Percentiles rank a stretch among this genome's conserved stretches.
These are phyloP conservation scores for Rhododendron henanense DNA, from an alignment of 148 eudicot species.

Conservation along the genomic window DNA sequence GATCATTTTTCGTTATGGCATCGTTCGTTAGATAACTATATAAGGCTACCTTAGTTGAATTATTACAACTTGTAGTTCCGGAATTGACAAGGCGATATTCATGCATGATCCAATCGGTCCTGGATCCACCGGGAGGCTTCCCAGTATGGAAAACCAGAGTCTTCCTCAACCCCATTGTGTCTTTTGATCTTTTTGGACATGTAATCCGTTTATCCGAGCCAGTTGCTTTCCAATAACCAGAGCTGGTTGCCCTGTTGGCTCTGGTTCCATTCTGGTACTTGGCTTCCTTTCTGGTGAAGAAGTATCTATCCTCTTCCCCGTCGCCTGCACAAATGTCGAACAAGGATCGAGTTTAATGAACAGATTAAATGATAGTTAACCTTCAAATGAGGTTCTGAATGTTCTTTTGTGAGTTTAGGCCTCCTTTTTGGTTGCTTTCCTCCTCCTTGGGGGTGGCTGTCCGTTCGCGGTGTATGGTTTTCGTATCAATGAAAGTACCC, in stretches of 20 bases:
- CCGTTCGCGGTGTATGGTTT: no score
- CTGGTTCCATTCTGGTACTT: slow-evolving; percentile 19
- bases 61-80: background rate
- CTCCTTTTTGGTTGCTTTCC: no score
- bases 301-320: slow-evolving; percentile 31
- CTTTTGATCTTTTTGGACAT: slow-evolving; percentile 19
- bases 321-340: slow-evolving; percentile 16
- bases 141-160: slow-evolving; percentile 49
- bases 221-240: slow-evolving; percentile 37
- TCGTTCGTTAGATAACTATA: background rate
- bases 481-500: no score
- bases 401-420: no score
- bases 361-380: background rate
- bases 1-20: background rate
- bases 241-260: slow-evolving; percentile 19
- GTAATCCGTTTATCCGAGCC: slow-evolving; percentile 36
- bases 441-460: no score
- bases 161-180: slow-evolving; percentile 46
- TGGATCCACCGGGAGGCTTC: slow-evolving; percentile 34
- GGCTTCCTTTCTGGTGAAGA: slow-evolving; percentile 31
- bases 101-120: slow-evolving; percentile 66
- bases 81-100: slow-evolving; percentile 46
- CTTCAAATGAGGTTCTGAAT: background rate
- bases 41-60: slow-evolving; percentile 13
- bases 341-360: background rate